Conservation (phyloP, 2,329 filamentous ascomycete species). For the Ambrosiella xylebori region DNA sequence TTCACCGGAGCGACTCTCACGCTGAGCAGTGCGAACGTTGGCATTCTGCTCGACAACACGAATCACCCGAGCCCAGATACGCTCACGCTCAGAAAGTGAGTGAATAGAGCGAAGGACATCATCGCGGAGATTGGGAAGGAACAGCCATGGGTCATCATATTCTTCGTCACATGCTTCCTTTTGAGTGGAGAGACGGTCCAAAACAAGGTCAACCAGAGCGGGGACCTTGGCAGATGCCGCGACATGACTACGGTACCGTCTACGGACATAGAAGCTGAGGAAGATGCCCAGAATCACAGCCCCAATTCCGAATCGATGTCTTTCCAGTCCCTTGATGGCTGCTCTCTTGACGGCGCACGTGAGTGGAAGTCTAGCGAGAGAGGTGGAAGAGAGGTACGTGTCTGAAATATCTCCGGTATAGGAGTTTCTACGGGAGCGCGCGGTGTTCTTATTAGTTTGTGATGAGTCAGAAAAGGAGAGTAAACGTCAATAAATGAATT, state of each 20-base stretch:
- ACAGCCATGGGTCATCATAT: conserved; percentile 61
- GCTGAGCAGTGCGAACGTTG: conserved; percentile 63
- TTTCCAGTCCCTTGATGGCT: conserved; percentile 62
- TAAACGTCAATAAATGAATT: conserved; percentile 10
- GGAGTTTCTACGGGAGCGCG: conserved; percentile 54
- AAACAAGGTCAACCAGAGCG: conserved; percentile 62
- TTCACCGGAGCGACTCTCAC: conserved; percentile 49
- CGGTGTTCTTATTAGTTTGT: conserved; percentile 73
- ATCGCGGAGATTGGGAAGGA: conserved; percentile 76
- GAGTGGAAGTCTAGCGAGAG: conserved; percentile 83
- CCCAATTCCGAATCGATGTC: conserved; percentile 75
- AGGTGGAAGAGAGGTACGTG: conserved; percentile 60
- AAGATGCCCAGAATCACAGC: conserved; percentile 36
- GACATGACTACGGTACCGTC: conserved; percentile 43
- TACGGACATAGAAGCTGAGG: conserved; percentile 43
- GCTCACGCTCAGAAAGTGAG: conserved; percentile 55
- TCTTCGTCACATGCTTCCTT: conserved; percentile 58
- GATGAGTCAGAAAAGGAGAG: conserved; percentile 26
- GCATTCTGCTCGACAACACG: conserved; percentile 83
- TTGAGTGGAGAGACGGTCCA: conserved; percentile 68
- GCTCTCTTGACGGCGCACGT: conserved; percentile 62
- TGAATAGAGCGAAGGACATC: conserved; percentile 77
- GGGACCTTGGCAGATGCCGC: conserved; percentile 60
- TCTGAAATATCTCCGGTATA: conserved; percentile 42
- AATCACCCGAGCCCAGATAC: conserved; percentile 69